phyloP scores from a whole-genome alignment of 768 basidiomycete genomes.

The Tricholoma terreum region DNA sequence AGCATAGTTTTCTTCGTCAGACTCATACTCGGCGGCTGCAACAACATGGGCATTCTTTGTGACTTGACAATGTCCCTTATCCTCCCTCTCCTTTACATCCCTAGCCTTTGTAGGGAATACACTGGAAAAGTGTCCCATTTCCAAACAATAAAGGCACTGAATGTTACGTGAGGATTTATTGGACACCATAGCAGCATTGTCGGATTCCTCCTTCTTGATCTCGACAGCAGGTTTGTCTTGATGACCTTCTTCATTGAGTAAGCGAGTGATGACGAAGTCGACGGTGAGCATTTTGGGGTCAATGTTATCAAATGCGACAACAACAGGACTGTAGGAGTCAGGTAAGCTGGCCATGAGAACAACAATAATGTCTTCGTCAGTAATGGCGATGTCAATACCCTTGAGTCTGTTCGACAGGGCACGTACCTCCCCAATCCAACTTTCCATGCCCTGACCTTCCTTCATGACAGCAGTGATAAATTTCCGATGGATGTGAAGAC shows the following conservation, averaged over 20 bases:
- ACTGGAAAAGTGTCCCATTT: background rate
- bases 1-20: background rate
- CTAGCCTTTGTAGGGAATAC: background rate
- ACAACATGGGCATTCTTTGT: background rate
- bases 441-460: conserved; percentile 16
- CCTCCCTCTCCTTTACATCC: no score
- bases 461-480: conserved; percentile 8
- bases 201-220: background rate
- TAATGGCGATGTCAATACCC: conserved; percentile 15
- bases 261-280: background rate
- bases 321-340: conserved; percentile 6
- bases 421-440: conserved; percentile 24
- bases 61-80: background rate
- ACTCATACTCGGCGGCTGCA: background rate
- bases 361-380: conserved; percentile 27
- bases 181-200: background rate
- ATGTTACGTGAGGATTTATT: no score
- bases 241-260: background rate
- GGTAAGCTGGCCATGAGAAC: conserved; percentile 19
- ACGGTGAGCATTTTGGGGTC: conserved; percentile 10
- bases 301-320: conserved; percentile 16
- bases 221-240: background rate
- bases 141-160: background rate
- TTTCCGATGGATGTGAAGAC: background rate
- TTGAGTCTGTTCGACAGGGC: conserved; percentile 14